phyloP scores from a whole-genome alignment of 345 rosid genomes.

The Iberis pinnata region DNA sequence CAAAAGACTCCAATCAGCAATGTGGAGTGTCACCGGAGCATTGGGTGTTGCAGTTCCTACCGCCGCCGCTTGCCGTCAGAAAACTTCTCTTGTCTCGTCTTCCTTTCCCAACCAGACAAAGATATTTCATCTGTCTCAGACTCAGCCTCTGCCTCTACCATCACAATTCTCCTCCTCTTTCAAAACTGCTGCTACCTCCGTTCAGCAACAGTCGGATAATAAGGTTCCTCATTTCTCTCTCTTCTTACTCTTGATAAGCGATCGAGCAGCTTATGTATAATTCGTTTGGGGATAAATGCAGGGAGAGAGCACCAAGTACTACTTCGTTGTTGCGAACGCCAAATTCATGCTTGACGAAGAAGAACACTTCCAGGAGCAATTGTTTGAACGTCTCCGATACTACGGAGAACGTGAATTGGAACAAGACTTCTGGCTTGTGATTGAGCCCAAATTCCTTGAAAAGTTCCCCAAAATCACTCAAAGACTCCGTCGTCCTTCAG shows the following conservation, averaged over 20 bases:
- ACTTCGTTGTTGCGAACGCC: slow-evolving; percentile 80
- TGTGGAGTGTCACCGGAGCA: slow-evolving; percentile 37
- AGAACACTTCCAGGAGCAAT: slow-evolving; percentile 81
- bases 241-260: not conserved
- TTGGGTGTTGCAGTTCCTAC: slow-evolving; percentile 19
- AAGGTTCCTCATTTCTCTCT: slow-evolving; percentile 19
- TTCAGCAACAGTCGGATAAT: slow-evolving; percentile 8
- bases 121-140: slow-evolving; percentile 15
- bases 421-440: slow-evolving; percentile 87
- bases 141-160: not conserved
- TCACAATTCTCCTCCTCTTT: slow-evolving; percentile 17
- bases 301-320: slow-evolving; percentile 47
- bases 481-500: slow-evolving; percentile 86
- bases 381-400: slow-evolving; percentile 67
- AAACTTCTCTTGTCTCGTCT: slow-evolving; percentile 15
- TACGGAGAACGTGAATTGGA: slow-evolving; percentile 60
- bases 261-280: not conserved
- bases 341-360: slow-evolving; percentile 98
- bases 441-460: slow-evolving; percentile 87
- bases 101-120: not conserved
- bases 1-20: slow-evolving; percentile 24
- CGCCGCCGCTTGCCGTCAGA: slow-evolving; percentile 9
- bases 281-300: slow-evolving; percentile 1
- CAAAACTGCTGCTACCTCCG: slow-evolving; percentile 17
- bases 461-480: slow-evolving; percentile 72